Percentiles rank a stretch among this genome's conserved stretches.
Conservation (phyloP, 164 flowering plant genomes). For the Chimonanthus salicifolius region DNA sequence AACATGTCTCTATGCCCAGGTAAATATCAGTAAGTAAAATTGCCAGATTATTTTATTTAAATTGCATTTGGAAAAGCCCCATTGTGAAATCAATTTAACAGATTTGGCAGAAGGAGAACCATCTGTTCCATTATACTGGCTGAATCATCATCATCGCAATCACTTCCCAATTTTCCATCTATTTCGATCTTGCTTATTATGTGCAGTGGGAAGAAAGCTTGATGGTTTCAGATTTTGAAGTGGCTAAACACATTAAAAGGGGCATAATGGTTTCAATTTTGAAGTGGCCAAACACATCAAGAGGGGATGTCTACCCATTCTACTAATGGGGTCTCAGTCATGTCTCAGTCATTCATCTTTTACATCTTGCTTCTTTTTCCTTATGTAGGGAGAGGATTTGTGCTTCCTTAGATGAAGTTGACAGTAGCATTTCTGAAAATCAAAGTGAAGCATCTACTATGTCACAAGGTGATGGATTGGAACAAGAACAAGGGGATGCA, state of each 20-base stretch:
- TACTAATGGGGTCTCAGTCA: background rate
- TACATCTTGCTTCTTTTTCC: background rate
- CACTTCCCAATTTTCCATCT: too few species aligned
- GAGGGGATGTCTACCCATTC: background rate
- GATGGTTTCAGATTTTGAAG: background rate
- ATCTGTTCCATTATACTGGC: background rate
- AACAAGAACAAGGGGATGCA: conserved; percentile 12
- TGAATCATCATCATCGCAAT: too few species aligned
- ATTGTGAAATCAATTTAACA: background rate
- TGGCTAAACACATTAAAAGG: background rate
- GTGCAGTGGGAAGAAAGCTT: background rate
- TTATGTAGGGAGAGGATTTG: conserved; percentile 62
- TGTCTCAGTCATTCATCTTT: background rate
- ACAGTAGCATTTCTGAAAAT: conserved; percentile 28
- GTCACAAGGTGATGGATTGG: conserved; percentile 15
- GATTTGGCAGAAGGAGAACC: background rate
- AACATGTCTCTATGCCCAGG: conserved; percentile 91
- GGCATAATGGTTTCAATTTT: background rate
- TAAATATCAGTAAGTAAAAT: conserved; percentile 11
- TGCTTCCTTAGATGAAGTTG: conserved; percentile 36
- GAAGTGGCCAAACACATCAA: background rate
- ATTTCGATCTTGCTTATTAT: background rate
- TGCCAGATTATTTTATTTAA: background rate
- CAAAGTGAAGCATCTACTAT: conserved; percentile 26
- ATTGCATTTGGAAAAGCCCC: background rate